These are phyloP conservation scores for Agrocybe pediades DNA, from an alignment of 768 basidiomycete genomes.

Conservation along the genomic window DNA sequence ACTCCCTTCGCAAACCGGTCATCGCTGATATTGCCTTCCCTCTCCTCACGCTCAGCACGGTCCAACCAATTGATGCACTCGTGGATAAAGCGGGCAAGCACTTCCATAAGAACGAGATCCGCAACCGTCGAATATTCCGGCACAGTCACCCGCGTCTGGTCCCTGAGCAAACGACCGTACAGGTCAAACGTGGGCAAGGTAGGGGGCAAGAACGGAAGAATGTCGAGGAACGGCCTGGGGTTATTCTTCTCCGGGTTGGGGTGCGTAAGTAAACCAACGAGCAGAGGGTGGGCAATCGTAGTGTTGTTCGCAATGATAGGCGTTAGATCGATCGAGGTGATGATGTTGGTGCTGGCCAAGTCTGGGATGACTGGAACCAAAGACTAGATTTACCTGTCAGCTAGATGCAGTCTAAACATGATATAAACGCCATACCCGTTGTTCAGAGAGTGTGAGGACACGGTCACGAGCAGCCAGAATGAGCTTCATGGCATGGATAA, in stretches of 20 bases:
- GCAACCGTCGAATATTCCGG: constrained; percentile 56
- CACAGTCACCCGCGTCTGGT: constrained; percentile 51
- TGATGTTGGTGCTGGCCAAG: constrained; percentile 47
- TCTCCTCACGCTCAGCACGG: constrained; percentile 66
- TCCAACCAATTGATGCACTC: constrained; percentile 73
- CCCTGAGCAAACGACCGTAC: constrained; percentile 66
- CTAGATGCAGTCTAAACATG: background rate
- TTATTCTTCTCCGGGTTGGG: constrained; percentile 37
- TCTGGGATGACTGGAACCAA: constrained; percentile 53
- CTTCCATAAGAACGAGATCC: constrained; percentile 63
- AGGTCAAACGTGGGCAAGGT: constrained; percentile 75
- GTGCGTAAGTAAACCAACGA: constrained; percentile 56
- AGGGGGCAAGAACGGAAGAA: constrained; percentile 67
- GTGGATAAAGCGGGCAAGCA: constrained; percentile 71
- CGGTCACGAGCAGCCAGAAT: constrained; percentile 71
- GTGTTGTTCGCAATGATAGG: constrained; percentile 70
- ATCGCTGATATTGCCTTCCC: constrained; percentile 67
- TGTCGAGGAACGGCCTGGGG: constrained; percentile 59
- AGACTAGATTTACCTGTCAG: constrained; percentile 34
- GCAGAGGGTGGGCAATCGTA: constrained; percentile 66
- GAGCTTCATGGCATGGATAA: constrained; percentile 67
- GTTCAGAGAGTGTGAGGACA: constrained; percentile 74
- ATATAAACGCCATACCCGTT: constrained; percentile 51
- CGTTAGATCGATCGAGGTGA: constrained; percentile 69
- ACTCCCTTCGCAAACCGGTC: constrained; percentile 75